A percentile compares a stretch with the other conserved stretches of the same genome.
These are phyloP conservation scores for Gossypium thurberi DNA, from an alignment of 345 rosid genomes.

Conservation along the genomic window DNA sequence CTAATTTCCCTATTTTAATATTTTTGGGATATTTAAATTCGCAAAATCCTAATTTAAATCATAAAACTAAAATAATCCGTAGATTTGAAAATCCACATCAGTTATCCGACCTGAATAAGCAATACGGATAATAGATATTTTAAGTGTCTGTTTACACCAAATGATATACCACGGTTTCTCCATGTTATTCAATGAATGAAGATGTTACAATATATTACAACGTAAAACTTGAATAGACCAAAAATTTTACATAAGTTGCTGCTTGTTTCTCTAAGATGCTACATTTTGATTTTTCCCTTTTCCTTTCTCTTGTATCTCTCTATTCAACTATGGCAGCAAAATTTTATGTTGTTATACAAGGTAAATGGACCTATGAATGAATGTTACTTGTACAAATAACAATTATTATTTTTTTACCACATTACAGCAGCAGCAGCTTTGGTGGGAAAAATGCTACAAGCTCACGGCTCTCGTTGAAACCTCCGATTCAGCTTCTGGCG, in stretches of 20 bases:
- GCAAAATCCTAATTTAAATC: too few species aligned
- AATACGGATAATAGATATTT: too few species aligned
- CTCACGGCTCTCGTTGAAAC: constrained; percentile 60
- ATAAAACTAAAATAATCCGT: too few species aligned
- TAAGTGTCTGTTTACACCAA: neutral
- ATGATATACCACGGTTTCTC: neutral
- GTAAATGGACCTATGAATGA: constrained; percentile 32
- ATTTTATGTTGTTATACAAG: constrained; percentile 19
- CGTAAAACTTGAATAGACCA: neutral
- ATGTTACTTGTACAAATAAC: constrained; percentile 29
- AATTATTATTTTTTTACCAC: constrained; percentile 10
- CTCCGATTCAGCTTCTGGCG: constrained; percentile 56
- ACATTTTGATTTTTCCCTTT: constrained; percentile 1
- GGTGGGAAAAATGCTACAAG: constrained; percentile 36
- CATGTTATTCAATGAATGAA: neutral
- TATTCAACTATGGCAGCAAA: constrained; percentile 16
- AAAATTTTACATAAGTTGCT: constrained; percentile 5
- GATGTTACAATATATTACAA: neutral
- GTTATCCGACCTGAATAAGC: too few species aligned
- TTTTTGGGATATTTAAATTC: too few species aligned
- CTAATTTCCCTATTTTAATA: too few species aligned
- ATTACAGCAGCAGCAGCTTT: neutral
- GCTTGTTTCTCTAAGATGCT: neutral
- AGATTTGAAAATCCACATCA: too few species aligned
- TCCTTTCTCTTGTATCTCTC: constrained; percentile 5